These are phyloP conservation scores for Mimosa bimucronata DNA, from an alignment of 306 rosid genomes.

Conservation along the genomic window DNA sequence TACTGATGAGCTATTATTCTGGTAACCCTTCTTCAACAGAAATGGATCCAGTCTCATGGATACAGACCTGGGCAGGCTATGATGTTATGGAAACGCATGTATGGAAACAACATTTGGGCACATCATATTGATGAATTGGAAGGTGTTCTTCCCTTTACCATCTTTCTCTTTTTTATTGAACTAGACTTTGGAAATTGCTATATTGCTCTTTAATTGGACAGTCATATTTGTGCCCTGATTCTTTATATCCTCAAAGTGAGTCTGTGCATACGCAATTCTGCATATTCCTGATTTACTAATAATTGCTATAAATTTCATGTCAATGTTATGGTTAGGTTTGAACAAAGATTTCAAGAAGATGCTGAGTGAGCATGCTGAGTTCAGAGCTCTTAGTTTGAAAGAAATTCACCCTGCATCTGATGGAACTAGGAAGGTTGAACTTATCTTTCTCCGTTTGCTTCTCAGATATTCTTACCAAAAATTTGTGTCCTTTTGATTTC, in stretches of 20 bases:
- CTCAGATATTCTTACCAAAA: conserved; percentile 1
- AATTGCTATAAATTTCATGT: conserved; percentile 12
- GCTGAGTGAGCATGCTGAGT: conserved; percentile 78
- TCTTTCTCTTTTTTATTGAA: conserved; percentile 3
- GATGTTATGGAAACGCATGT: conserved; percentile 92
- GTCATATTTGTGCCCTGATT: not conserved
- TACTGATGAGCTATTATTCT: conserved; percentile 6
- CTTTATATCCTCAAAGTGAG: conserved; percentile 29
- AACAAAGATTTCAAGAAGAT: conserved; percentile 86
- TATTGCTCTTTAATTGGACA: not conserved
- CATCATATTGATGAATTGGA: conserved; percentile 70
- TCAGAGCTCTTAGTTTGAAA: conserved; percentile 65
- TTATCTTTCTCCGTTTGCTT: conserved; percentile 37
- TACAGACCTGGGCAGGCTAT: conserved; percentile 89
- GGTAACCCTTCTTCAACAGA: conserved; percentile 44
- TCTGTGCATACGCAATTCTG: not conserved
- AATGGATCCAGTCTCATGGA: conserved; percentile 88
- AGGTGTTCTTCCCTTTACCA: conserved; percentile 53
- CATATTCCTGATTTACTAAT: conserved; percentile 10
- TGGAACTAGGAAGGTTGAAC: conserved; percentile 87
- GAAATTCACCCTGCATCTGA: conserved; percentile 70
- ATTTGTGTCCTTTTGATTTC: conserved; percentile 15
- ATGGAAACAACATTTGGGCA: conserved; percentile 84
- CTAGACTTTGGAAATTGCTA: not conserved
- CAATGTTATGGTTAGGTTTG: conserved; percentile 54